Percentiles rank a stretch among this genome's conserved stretches.
Conservation (phyloP, 2,329 filamentous ascomycete species). For the Raffaelea ambrosiae region DNA sequence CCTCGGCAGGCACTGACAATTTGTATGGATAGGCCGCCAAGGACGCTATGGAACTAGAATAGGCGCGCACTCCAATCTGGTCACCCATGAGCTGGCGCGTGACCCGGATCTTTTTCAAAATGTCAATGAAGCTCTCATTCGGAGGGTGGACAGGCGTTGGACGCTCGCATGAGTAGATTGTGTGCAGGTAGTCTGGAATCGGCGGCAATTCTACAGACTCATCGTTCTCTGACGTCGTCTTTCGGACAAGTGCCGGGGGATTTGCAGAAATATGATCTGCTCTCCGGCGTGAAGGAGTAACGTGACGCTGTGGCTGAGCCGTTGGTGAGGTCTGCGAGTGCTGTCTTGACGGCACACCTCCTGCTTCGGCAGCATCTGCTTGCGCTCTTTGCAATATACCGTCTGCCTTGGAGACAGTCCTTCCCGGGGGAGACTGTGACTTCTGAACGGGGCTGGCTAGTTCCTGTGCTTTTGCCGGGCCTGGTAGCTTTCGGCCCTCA, state of each 20-base stretch:
- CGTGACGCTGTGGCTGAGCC: neutral
- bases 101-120: conserved; percentile 66
- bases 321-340: neutral
- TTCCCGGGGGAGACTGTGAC: conserved; percentile 7
- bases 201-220: conserved; percentile 46
- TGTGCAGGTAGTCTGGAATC: conserved; percentile 57
- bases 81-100: conserved; percentile 65
- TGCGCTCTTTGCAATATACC: conserved; percentile 24
- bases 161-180: conserved; percentile 73
- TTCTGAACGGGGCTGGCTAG: neutral
- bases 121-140: conserved; percentile 66
- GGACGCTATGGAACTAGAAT: conserved; percentile 77
- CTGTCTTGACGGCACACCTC: neutral
- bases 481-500: conserved; percentile 30
- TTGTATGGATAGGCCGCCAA: conserved; percentile 68
- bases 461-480: conserved; percentile 2
- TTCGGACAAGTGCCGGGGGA: conserved; percentile 41
- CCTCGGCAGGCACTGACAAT: conserved; percentile 31
- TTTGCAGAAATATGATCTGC: neutral
- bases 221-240: conserved; percentile 75
- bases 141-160: conserved; percentile 60
- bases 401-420: conserved; percentile 4
- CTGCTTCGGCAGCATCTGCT: conserved; percentile 9
- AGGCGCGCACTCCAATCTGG: conserved; percentile 73
- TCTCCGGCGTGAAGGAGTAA: neutral